Evolutionary conservation across 1,139 yeast genomes (phyloP), one percentile per base, ranked within the genome.

Genomic region (Zygosaccharomyces sapae): DNA sequence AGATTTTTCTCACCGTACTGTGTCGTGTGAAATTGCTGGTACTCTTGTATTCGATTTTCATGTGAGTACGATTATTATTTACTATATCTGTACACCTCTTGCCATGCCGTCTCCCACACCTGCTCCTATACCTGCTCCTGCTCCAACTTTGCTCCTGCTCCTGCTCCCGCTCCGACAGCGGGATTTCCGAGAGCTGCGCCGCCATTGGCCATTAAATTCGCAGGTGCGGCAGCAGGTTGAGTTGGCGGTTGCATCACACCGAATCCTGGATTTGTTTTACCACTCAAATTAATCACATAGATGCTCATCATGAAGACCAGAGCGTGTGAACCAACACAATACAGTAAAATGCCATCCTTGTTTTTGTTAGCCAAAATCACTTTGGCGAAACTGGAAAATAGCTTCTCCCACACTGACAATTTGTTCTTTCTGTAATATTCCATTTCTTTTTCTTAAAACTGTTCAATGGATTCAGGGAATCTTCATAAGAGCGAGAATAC

Each of bases 401-500:
- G 70, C 48, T 95, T 72, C 57, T 92, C 97, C 46, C 86, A 61
- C 2, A 95, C 87, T 1, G 92, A 82, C 63, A 89, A 73, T 49
- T 79, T 75, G 6, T 89, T 81, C 47, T 77, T 76, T 40, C 55
- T 57, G 44, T 87, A 84, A 52, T 96, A 72, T 57, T 84, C 90
- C 41, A 84, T 80, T 64, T 89, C 97, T 52, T 71, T 41, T 83
- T 77, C 58, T 95, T 77, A 68, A 90, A 87, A 59, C 82, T 87
- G 57, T 86, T 94, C 55, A 86, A 80, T 24, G 96, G 96, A 58
- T 88, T 90, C 44, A 87, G 70, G 46, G 81, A 85, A 44, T 81
- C 83, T 59, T 89, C 96, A 67, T 89, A 90, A 40, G 70, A 76
- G 36, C 75, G 72, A 43, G 77, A 78, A 61, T 83, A 81, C 47